Base-by-base conservation (phyloP, 1,139 yeast genomes). In the Pichia sp. region DNA sequence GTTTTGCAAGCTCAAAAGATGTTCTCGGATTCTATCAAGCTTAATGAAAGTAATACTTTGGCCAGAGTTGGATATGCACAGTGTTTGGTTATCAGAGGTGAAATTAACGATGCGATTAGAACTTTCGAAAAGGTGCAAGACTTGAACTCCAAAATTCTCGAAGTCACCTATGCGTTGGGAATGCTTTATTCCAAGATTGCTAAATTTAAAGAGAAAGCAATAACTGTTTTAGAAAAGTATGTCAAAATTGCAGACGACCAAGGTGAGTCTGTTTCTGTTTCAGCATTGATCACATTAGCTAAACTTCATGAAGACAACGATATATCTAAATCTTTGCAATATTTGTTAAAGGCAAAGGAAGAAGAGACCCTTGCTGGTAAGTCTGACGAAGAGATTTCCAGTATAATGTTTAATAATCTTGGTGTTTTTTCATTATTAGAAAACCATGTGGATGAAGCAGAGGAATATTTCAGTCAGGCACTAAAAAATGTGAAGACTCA, bases 1-100 rank as follows among this genome's bases (percentile, higher is more conserved):
- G 82, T 76, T 62, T 79, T 82, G 11, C 80, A 80, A 59, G 86
- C 98, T 0, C 87, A 90, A 63, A 79, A 80, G 57, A 75, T 78
- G 64, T 92, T 89, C 70, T 85, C 85, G 65, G 90, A 81, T 62
- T 81, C 95, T n/a, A 75, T 82, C 50, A 84, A 81, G 62, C 72
- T 76, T 49, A 82, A 85, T 64, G 88, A 84, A 48, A 73, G 72
- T 50, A 85, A 86, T 62, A 67, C 85, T 11, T 75, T 87, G 40
- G 85, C 97, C 1, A 82, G 83, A 62, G 74, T 92, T 55, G 98
- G 97, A 32, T 78, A 88, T 59, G 97, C 96, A 0, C 95, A 90
- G 68, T 82, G 96, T 3, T 93, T 90, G 66, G 79, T 85, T 58
- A 78, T 84, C 56, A 84, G 90, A 67, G 82, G 86, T 40, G 83